phyloP scores from a whole-genome alignment of 768 basidiomycete genomes.

The Harrya chromipes region DNA sequence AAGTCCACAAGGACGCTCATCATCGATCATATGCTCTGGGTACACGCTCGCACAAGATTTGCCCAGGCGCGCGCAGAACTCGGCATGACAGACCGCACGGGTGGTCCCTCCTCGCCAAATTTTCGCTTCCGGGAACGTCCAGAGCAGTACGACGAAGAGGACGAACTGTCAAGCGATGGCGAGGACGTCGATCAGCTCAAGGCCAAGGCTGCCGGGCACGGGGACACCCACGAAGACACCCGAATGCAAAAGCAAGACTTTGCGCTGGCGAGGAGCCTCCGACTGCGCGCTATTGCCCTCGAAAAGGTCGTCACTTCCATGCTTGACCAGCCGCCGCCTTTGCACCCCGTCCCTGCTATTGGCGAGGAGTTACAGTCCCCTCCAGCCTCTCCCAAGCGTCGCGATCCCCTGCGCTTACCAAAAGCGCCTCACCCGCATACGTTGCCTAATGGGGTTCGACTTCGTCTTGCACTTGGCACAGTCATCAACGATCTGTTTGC shows the following conservation, averaged over 20 bases:
- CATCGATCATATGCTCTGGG: conserved; percentile 86
- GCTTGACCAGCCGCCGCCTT: conserved; percentile 73
- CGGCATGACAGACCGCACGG: conserved; percentile 80
- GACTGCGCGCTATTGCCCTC: conserved; percentile 74
- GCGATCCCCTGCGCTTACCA: conserved; percentile 16
- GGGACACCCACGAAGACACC: conserved; percentile 52
- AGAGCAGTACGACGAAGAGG: conserved; percentile 76
- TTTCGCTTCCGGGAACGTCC: conserved; percentile 65
- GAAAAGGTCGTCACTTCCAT: conserved; percentile 81
- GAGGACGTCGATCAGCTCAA: conserved; percentile 46
- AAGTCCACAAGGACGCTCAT: conserved; percentile 88
- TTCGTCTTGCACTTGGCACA: conserved; percentile 70
- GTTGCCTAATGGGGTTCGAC: conserved; percentile 76
- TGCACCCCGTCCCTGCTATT: conserved; percentile 45
- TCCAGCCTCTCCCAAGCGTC: conserved; percentile 49
- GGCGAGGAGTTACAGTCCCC: conserved; percentile 53
- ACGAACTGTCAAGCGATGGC: conserved; percentile 61
- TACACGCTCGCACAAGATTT: conserved; percentile 75
- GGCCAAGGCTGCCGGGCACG: conserved; percentile 51
- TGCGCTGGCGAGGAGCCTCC: conserved; percentile 56
- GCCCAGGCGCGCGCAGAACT: conserved; percentile 83
- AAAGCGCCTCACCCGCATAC: conserved; percentile 51
- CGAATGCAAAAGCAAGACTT: conserved; percentile 58
- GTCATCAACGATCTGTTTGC: conserved; percentile 83
- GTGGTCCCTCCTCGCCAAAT: conserved; percentile 58